phyloP scores from a whole-genome alignment of 352 stramenopile species.

The Phytophthora meadii region DNA sequence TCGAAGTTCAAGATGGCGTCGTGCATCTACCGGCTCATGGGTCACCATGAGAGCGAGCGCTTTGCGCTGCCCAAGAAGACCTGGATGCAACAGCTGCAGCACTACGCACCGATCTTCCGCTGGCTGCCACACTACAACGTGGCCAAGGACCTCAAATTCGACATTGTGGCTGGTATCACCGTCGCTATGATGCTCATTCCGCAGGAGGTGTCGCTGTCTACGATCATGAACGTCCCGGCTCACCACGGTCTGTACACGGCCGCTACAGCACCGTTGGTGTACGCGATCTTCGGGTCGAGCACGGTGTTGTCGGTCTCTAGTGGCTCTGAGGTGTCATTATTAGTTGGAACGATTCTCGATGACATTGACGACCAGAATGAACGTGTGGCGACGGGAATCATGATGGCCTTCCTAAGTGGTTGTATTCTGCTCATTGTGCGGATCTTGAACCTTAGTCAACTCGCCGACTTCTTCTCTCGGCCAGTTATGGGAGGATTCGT shows the following conservation, averaged over 20 bases:
- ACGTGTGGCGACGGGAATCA: slow-evolving; percentile 54
- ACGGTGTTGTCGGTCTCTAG: slow-evolving; percentile 85
- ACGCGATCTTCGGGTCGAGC: slow-evolving; percentile 85
- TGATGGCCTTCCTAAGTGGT: slow-evolving; percentile 82
- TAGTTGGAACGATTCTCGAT: slow-evolving; percentile 62
- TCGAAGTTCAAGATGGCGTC: slow-evolving; percentile 24
- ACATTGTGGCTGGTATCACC: slow-evolving; percentile 58
- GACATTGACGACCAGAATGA: slow-evolving; percentile 50
- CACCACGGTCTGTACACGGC: slow-evolving; percentile 93
- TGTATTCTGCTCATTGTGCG: slow-evolving; percentile 82
- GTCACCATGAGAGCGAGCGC: slow-evolving; percentile 22
- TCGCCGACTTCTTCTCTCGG: slow-evolving; percentile 91
- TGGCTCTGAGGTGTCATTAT: slow-evolving; percentile 66
- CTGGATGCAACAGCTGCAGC: slow-evolving; percentile 25
- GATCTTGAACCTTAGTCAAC: slow-evolving; percentile 78
- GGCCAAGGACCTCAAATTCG: slow-evolving; percentile 58
- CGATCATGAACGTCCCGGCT: slow-evolving; percentile 84
- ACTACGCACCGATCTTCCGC: slow-evolving; percentile 53
- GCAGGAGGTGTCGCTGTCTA: slow-evolving; percentile 89
- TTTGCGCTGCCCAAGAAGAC: slow-evolving; percentile 34
- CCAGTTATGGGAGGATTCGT: slow-evolving; percentile 93
- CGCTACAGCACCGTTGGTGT: slow-evolving; percentile 80
- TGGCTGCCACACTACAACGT: slow-evolving; percentile 67
- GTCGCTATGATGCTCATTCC: slow-evolving; percentile 91
- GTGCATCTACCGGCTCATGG: slow-evolving; percentile 8